Evolutionary conservation across 1,139 yeast species (phyloP), one percentile per base, ranked within the genome.

Genomic region (Candida sp.): DNA sequence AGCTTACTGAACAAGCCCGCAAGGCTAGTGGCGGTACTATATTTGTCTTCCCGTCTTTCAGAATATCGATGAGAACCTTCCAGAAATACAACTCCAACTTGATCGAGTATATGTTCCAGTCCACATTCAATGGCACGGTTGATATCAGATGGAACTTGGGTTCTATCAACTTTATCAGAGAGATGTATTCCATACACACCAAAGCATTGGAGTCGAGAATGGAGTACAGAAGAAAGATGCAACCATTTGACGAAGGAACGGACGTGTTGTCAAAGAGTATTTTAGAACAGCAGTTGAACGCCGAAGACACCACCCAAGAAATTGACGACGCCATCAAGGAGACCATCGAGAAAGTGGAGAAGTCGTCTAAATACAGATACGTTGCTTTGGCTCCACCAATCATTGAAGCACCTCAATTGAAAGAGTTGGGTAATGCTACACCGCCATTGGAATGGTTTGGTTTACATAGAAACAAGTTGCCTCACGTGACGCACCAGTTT

Each of bases 381-480:
- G 63, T 79, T 17, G 83, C 98, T 0, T 63, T 89, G 28, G 84
- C 81, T 38, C 88, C 89, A 7, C 97, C 98, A 1, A 75, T 83
- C 7, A 91, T 94, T 44, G 96, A 90, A 55, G 90, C 94, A 26
- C 98, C 98, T 1, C 96, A 88, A 60, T 75, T 94, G 59, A 85
- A 86, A 61, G 98, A 94, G 63, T 77, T 94, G 63, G 98, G 98
- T 31, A 94, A 89, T 69, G 98, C 98, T 1, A 94, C 99, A 0
- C 99, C 99, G 1, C 98, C 99, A 2, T 73, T 94, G 55, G 98
- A 94, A 66, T 94, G 99, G 99, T 89, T 94, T 72, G 99, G 99
- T 1, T 77, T 94, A 32, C 96, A 94, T 65, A 78, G 98, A 58
- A 83, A 86, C 59, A 84, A 86, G 58, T 84, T 94, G 58, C 99